These are phyloP conservation scores for Mallotus nudiflorus DNA, from an alignment of 345 rosid genomes.

Conservation along the genomic window DNA sequence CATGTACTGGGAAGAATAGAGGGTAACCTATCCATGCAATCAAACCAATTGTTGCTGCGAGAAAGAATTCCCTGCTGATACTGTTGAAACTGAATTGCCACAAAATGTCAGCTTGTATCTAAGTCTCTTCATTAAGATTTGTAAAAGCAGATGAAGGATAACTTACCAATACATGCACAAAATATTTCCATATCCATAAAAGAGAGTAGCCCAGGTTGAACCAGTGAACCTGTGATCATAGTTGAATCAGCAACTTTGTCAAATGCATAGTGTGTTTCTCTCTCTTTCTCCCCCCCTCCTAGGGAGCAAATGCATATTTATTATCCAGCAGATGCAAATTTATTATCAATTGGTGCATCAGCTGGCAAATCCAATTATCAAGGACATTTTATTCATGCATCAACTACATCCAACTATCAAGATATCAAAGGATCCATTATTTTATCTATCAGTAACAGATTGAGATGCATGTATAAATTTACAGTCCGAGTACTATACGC, in stretches of 20 bases:
- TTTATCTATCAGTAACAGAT: background rate
- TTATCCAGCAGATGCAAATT: no score
- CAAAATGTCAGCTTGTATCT: background rate
- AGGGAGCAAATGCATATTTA: no score
- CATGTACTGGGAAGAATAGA: background rate
- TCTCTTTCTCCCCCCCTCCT: no score
- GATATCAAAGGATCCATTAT: background rate
- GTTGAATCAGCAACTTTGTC: slow-evolving; percentile 8
- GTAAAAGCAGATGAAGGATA: background rate
- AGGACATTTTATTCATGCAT: no score
- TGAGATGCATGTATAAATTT: background rate
- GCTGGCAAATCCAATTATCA: background rate
- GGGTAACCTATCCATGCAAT: slow-evolving; percentile 73
- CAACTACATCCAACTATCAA: no score
- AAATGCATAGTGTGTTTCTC: background rate
- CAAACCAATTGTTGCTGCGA: slow-evolving; percentile 68
- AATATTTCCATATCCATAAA: slow-evolving; percentile 85
- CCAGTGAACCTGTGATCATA: slow-evolving; percentile 72
- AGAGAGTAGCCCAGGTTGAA: slow-evolving; percentile 73
- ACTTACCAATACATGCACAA: slow-evolving; percentile 74
- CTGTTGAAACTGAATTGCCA: slow-evolving; percentile 50
- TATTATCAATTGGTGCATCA: background rate
- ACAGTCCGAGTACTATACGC: background rate
- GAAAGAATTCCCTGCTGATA: slow-evolving; percentile 64
- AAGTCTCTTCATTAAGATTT: background rate